phyloP scores from a whole-genome alignment of 1,284 basidiomycete species.

The Fomitiporia mediterranea region DNA sequence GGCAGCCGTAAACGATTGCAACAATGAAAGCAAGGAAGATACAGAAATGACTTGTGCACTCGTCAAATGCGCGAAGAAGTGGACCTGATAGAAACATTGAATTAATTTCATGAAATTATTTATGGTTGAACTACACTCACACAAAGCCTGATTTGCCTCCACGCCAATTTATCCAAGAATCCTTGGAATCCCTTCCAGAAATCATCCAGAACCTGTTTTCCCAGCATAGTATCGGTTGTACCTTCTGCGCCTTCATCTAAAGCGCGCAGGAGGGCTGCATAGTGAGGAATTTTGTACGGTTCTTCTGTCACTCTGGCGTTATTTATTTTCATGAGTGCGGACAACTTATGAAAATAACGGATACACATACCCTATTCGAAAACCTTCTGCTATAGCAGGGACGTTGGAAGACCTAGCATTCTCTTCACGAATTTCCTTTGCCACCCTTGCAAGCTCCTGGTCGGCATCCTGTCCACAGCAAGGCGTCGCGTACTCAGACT shows the following conservation, averaged over 20 bases:
- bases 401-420: constrained; percentile 45
- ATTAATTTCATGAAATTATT: constrained; percentile 12
- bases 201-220: constrained; percentile 79
- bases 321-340: constrained; percentile 12
- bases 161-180: constrained; percentile 80
- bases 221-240: constrained; percentile 41
- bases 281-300: constrained; percentile 88
- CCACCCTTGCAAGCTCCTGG: constrained; percentile 64
- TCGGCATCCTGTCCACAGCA: constrained; percentile 51
- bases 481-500: constrained; percentile 18
- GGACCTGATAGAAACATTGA: constrained; percentile 49
- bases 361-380: constrained; percentile 63
- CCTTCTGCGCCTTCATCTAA: constrained; percentile 51
- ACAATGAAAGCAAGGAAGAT: constrained; percentile 70
- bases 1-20: constrained; percentile 80
- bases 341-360: constrained; percentile 9
- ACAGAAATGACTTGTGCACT: constrained; percentile 70
- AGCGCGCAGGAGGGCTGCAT: constrained; percentile 74
- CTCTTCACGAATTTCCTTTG: constrained; percentile 59
- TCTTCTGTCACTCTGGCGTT: constrained; percentile 73
- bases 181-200: constrained; percentile 84
- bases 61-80: constrained; percentile 86
- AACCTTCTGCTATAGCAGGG: constrained; percentile 64
- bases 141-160: constrained; percentile 82
- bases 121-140: constrained; percentile 44